A percentile compares a stretch with the other conserved stretches of the same genome.
Conservation (phyloP, 768 basidiomycete species). For the Lactarius trivialis region DNA sequence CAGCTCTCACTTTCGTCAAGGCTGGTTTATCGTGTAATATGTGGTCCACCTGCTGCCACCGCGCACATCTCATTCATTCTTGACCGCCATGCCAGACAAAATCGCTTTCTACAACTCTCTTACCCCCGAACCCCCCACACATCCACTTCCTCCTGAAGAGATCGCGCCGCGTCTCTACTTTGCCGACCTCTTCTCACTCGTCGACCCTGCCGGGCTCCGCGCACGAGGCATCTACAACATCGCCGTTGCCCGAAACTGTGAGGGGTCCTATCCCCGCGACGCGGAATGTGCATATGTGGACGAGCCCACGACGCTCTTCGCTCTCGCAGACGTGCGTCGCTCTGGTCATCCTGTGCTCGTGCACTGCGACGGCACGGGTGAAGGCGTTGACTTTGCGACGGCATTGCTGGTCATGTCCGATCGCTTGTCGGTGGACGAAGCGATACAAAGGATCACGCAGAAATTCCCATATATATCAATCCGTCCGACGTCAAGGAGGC, state of each 20-base stretch:
- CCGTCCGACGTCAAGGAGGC: slow-evolving; percentile 7
- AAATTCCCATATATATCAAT: slow-evolving; percentile 14
- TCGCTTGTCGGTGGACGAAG: slow-evolving; percentile 12
- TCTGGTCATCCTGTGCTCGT: slow-evolving; percentile 14
- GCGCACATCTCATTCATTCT: not conserved
- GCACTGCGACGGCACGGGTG: slow-evolving; percentile 17
- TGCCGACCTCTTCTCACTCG: slow-evolving; percentile 18
- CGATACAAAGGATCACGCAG: not conserved
- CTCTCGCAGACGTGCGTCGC: slow-evolving; percentile 16
- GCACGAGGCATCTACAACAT: slow-evolving; percentile 12
- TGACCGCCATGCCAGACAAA: slow-evolving; percentile 6
- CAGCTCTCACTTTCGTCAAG: too few species aligned
- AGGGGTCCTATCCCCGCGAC: slow-evolving; percentile 13
- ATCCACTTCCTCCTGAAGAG: slow-evolving; percentile 11
- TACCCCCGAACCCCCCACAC: slow-evolving; percentile 14
- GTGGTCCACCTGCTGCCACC: not conserved
- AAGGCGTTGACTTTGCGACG: slow-evolving; percentile 15
- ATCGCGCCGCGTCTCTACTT: slow-evolving; percentile 13
- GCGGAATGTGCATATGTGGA: slow-evolving; percentile 17
- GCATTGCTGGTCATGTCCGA: slow-evolving; percentile 16
- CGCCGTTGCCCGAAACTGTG: slow-evolving; percentile 12
- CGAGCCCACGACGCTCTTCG: slow-evolving; percentile 17
- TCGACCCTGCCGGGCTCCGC: slow-evolving; percentile 8
- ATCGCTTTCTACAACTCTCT: slow-evolving; percentile 5
- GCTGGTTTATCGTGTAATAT: not conserved